Evolutionary conservation across 129 eudicot species (phyloP).

Genomic region (Centrapalus pauciflorus): DNA sequence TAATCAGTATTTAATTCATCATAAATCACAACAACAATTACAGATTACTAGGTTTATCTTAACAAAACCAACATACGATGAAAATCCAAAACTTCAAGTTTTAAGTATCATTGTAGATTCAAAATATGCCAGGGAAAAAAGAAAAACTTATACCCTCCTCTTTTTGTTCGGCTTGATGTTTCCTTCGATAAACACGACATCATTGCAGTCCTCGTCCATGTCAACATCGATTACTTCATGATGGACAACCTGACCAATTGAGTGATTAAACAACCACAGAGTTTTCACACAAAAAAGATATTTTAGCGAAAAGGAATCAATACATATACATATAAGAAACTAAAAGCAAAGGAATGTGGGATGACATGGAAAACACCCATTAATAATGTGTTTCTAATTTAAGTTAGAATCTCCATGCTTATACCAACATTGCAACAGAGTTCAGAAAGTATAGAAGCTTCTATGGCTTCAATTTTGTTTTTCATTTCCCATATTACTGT

Average conservation of each 20-base stretch:
- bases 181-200: constrained; percentile 30
- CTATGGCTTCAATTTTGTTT: not conserved
- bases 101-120: too few relatives aligned
- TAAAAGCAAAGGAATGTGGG: not conserved
- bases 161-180: constrained; percentile 27
- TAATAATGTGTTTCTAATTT: not conserved
- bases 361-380: not conserved
- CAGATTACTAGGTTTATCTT: too few relatives aligned
- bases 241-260: constrained; percentile 26
- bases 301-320: not conserved
- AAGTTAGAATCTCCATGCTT: not conserved
- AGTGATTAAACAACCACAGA: not conserved
- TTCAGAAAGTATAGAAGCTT: not conserved
- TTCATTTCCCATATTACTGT: not conserved
- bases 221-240: constrained; percentile 74
- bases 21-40: too few relatives aligned
- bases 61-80: too few relatives aligned
- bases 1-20: too few relatives aligned
- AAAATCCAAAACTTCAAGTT: not conserved
- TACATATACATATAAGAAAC: not conserved
- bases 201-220: constrained; percentile 58
- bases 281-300: not conserved
- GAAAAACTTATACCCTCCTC: constrained; percentile 35
- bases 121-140: not conserved
- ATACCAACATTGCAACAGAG: not conserved